phyloP scores from a whole-genome alignment of 2,329 filamentous ascomycete genomes.

The Dactylellina sp. region DNA sequence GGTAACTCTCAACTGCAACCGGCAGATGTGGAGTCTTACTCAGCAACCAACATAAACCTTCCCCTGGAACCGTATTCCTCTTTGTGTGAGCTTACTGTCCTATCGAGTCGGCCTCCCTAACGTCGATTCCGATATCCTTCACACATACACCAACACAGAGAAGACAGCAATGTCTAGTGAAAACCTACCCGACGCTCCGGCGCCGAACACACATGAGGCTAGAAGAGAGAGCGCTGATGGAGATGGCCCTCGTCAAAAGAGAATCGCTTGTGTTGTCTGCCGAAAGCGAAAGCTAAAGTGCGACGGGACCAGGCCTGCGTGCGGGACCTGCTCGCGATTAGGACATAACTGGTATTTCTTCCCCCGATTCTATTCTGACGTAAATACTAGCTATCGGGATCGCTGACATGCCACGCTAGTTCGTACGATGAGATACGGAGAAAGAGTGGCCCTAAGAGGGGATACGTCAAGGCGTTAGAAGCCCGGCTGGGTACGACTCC shows the following conservation, averaged over 20 bases:
- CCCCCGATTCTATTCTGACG: not conserved
- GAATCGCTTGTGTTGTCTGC: conserved; percentile 94
- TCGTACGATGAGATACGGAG: conserved; percentile 91
- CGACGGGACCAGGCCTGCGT: conserved; percentile 84
- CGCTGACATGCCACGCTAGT: conserved; percentile 57
- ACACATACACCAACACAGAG: conserved; percentile 7
- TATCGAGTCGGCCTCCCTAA: too few species aligned
- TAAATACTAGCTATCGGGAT: conserved; percentile 14
- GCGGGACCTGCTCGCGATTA: conserved; percentile 87
- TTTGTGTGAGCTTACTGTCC: not conserved
- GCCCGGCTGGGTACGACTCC: conserved; percentile 82
- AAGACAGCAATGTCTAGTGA: conserved; percentile 41
- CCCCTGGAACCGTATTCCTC: not conserved
- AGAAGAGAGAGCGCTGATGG: conserved; percentile 41
- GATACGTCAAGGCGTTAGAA: conserved; percentile 93
- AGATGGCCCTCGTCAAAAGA: conserved; percentile 80
- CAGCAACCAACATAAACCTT: not conserved
- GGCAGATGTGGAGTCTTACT: conserved; percentile 2
- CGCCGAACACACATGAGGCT: conserved; percentile 30
- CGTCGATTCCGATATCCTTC: too few species aligned
- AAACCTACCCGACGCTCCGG: conserved; percentile 51
- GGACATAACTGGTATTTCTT: conserved; percentile 75
- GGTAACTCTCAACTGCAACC: not conserved
- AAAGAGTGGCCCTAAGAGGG: conserved; percentile 93
- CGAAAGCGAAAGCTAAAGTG: conserved; percentile 91